A percentile compares a stretch with the other conserved stretches of the same genome.
These are phyloP conservation scores for Sporothrix sp. DNA, from an alignment of 2,329 filamentous ascomycete species.

Conservation along the genomic window DNA sequence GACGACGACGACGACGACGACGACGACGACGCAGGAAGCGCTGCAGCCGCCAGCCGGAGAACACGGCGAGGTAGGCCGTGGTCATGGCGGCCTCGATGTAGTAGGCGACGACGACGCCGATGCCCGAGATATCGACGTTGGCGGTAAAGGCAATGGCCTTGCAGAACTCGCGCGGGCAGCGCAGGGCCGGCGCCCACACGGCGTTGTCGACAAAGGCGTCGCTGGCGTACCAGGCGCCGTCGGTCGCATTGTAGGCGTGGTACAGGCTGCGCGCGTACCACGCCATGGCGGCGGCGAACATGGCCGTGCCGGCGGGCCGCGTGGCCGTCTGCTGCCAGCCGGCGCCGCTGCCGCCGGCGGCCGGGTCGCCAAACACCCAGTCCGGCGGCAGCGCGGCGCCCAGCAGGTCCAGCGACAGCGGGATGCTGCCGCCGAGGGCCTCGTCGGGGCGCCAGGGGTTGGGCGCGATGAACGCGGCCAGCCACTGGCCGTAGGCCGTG, in stretches of 20 bases:
- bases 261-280: conserved; percentile 9
- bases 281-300: conserved; percentile 5
- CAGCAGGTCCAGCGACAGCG: conserved; percentile 1
- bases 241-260: conserved; percentile 4
- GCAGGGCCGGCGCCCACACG: conserved; percentile 8
- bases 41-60: conserved; percentile 12
- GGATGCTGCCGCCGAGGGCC: conserved; percentile 11
- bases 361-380: neutral
- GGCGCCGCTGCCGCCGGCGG: neutral
- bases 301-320: neutral
- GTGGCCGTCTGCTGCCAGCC: neutral
- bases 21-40: too few species aligned
- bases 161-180: conserved; percentile 15
- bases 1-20: too few species aligned
- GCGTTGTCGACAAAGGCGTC: conserved; percentile 10
- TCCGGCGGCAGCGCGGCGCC: neutral
- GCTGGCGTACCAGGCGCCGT: conserved; percentile 1
- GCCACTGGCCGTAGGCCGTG: conserved; percentile 15
- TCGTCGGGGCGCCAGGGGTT: conserved; percentile 10
- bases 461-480: conserved; percentile 13
- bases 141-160: conserved; percentile 17
- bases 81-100: conserved; percentile 17
- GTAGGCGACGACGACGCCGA: conserved; percentile 16
- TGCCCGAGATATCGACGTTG: conserved; percentile 19
- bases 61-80: conserved; percentile 15